Evolutionary conservation across 768 basidiomycete genomes (phyloP), one percentile per base, ranked within the genome.

Genomic region (Tephrocybe sp.): DNA sequence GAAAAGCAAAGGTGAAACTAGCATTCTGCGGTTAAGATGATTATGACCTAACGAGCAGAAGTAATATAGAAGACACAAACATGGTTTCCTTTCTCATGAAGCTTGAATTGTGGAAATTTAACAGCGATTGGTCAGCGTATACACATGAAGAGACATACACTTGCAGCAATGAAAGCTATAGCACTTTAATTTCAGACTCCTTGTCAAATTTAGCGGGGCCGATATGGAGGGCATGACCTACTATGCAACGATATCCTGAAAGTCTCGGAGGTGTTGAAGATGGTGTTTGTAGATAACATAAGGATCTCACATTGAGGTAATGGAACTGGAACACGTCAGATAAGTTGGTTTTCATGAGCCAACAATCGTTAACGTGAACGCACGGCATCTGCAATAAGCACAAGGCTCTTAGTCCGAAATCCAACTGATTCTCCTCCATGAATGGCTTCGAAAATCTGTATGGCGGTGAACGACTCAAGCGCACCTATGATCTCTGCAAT

Each of bases 331-430:
- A 45, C 49, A 55, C 19, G 42, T 38, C 50, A 45, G 44, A 45
- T 33, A 24, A 42, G 45, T 47, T 33, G 47, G 21, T 3, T 38
- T 39, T 11, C 6, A 39, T n/a, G n/a, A n/a, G n/a, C n/a, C n/a
- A n/a, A 12, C 15, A 18, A 39, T 9, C 27, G 11, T 13, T n/a
- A n/a, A n/a, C n/a, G 13, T 33, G 18, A 29, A 72, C 77, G 54
- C 38, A 79, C 78, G 30, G 78, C 78, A 62, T 81, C 78, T 50
- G 78, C 79, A 61, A 80, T 76, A 43, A 81, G 64, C 27, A 78
- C 79, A 13, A 80, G 61, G 65, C 77, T 78, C 57, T 71, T 77
- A 0, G 79, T 81, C 38, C 70, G 72, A 58, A 81, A 78, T 10
- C 78, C 79, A 62, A 80, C 79, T 61, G 21, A n/a, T 39, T 23